Base-by-base conservation (phyloP, 2,329 filamentous ascomycete genomes). In the Cladosporium oxysporum region DNA sequence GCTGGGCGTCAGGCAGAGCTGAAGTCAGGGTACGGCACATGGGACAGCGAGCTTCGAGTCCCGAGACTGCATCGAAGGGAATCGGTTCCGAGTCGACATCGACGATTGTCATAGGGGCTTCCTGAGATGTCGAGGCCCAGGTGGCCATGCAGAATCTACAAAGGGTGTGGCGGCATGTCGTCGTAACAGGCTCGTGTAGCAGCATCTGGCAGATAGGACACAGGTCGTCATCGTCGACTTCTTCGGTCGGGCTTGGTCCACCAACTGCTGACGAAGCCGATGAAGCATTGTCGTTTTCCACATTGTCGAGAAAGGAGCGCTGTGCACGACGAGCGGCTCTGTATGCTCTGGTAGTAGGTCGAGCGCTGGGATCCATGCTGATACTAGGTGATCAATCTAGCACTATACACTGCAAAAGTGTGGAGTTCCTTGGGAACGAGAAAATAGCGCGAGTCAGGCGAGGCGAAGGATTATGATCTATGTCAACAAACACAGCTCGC, bases 171-270 rank as follows among this genome's bases (percentile, higher is more conserved):
- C 75, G 74, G 70, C 81, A 83, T 52, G 70, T 67, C 10, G 81
- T 83, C 3, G 71, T 73, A 7, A 83, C 81, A 0, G 81, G 81
- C 1, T 74, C 71, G 69, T 75, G 76, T 12, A 83, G 75, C 18
- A 83, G 76, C 1, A 80, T 73, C 21, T 79, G 79, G 70, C 81
- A 83, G 23, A 83, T 79, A 5, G 80, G 80, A 64, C 81, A 83
- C 21, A 79, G 68, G 67, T 82, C 80, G 55, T 82, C 80, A 50
- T 81, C 76, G 37, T 72, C 70, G 66, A 79, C 68, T 2, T 62
- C 63, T 62, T 73, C 71, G 18, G 14, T 41, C 14, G n/a, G 5
- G 2, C 23, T 18, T 35, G 53, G 3, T 2, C 5, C 12, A 35
- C 12, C 35, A 21, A 12, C 16, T 35, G 33, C 8, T 29, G 28